These are phyloP conservation scores for Aspergillus ochraceoroseus DNA, from an alignment of 2,329 filamentous ascomycete species.

Conservation along the genomic window DNA sequence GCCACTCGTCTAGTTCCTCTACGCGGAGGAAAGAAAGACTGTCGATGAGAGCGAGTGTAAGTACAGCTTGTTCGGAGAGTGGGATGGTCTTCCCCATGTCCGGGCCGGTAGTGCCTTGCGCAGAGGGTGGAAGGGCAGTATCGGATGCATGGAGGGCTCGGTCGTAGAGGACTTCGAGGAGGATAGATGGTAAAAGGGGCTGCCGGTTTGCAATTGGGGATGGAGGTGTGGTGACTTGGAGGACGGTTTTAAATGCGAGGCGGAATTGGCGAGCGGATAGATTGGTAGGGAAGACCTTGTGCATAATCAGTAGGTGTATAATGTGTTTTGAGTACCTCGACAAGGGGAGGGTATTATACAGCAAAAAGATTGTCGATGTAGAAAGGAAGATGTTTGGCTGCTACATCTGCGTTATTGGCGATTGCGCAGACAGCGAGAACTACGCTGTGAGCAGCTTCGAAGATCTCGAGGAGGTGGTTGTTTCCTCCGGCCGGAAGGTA, in stretches of 20 bases:
- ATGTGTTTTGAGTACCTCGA: background rate
- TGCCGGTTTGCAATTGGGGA: constrained; percentile 67
- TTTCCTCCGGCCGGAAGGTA: constrained; percentile 64
- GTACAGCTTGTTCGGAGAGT: constrained; percentile 68
- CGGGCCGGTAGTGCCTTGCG: constrained; percentile 32
- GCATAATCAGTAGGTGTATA: constrained; percentile 1
- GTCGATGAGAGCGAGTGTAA: constrained; percentile 73
- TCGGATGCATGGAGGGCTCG: constrained; percentile 56
- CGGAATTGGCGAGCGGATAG: constrained; percentile 82
- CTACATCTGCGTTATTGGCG: constrained; percentile 68
- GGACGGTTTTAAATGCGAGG: constrained; percentile 77
- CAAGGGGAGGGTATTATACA: constrained; percentile 31
- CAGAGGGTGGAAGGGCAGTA: constrained; percentile 44
- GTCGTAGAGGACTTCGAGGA: constrained; percentile 72
- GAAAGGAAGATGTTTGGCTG: constrained; percentile 68
- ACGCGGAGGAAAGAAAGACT: constrained; percentile 69
- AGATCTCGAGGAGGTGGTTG: constrained; percentile 61
- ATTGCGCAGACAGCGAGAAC: constrained; percentile 75
- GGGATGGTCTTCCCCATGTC: constrained; percentile 31
- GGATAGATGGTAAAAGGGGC: constrained; percentile 70
- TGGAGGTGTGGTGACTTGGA: constrained; percentile 76
- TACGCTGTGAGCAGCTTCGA: constrained; percentile 81
- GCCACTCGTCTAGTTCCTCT: constrained; percentile 70
- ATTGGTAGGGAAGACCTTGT: constrained; percentile 65
- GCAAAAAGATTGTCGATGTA: constrained; percentile 77